Conservation (phyloP, 2,329 filamentous ascomycete species). For the Elsinoe batatas region DNA sequence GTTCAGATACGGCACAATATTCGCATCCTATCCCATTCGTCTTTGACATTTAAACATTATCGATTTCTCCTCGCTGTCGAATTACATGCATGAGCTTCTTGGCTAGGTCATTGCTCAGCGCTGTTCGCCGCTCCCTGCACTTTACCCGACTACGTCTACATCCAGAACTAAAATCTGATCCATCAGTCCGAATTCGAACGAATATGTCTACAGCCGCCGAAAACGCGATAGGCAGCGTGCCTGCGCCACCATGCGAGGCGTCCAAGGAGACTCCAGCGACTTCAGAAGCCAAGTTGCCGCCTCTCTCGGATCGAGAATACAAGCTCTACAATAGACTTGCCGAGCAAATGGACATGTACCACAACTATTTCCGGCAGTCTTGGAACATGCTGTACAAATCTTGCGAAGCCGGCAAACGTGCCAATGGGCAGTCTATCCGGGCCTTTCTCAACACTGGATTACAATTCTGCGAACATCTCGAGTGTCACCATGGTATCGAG, state of each 20-base stretch:
- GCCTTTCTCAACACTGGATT: slow-evolving; percentile 60
- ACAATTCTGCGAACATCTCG: slow-evolving; percentile 61
- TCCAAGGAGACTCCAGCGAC: background rate
- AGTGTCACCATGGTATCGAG: slow-evolving; percentile 72
- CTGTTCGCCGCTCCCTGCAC: too few relatives aligned
- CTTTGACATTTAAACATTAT: background rate
- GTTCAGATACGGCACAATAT: too few relatives aligned
- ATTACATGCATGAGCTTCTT: background rate
- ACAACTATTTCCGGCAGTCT: slow-evolving; percentile 63
- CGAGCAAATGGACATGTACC: slow-evolving; percentile 66
- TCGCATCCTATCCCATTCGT: too few relatives aligned
- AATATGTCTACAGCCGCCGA: background rate
- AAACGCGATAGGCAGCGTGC: background rate
- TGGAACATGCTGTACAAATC: slow-evolving; percentile 65
- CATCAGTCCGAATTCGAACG: too few relatives aligned
- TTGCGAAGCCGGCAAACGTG: slow-evolving; percentile 50
- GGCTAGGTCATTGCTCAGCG: background rate
- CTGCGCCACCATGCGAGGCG: background rate
- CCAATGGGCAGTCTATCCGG: slow-evolving; percentile 53
- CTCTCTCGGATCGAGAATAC: slow-evolving; percentile 58
- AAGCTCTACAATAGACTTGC: slow-evolving; percentile 61
- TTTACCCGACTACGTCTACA: too few relatives aligned
- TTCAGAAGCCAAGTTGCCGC: slow-evolving; percentile 37
- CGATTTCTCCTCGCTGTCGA: background rate
- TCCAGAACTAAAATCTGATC: too few relatives aligned